phyloP scores from a whole-genome alignment of 768 basidiomycete genomes.

The Pleurotus citrinopileatus region DNA sequence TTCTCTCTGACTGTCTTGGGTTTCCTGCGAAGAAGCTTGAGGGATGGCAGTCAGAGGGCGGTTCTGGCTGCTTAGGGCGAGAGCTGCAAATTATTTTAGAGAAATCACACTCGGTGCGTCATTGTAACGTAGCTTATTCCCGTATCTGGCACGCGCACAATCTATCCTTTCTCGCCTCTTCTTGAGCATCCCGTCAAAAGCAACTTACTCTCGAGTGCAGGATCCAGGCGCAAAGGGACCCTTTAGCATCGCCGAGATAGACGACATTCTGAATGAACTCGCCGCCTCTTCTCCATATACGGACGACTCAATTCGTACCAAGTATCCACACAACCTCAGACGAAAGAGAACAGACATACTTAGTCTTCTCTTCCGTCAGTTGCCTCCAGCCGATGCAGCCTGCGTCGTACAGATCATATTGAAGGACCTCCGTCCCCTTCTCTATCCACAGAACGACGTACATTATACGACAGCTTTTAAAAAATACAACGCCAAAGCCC shows the following conservation, averaged over 20 bases:
- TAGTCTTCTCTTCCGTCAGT: constrained; percentile 51
- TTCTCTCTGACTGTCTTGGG: constrained; percentile 49
- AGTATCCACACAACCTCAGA: constrained; percentile 20
- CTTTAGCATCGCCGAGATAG: constrained; percentile 48
- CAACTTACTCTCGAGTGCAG: neutral
- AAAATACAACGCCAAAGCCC: constrained; percentile 54
- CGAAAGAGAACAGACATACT: constrained; percentile 39
- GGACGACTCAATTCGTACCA: constrained; percentile 38
- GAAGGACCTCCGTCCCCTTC: constrained; percentile 77
- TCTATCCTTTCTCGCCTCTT: no score
- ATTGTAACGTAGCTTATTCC: neutral
- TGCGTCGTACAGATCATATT: constrained; percentile 86
- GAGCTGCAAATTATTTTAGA: constrained; percentile 52
- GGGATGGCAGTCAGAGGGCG: constrained; percentile 38
- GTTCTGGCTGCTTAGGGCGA: constrained; percentile 67
- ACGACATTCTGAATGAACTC: constrained; percentile 70
- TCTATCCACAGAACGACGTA: constrained; percentile 61
- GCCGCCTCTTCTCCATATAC: constrained; percentile 67
- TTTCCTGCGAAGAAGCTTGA: constrained; percentile 27
- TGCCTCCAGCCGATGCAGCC: constrained; percentile 62
- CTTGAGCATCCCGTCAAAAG: neutral
- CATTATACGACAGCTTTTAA: constrained; percentile 50
- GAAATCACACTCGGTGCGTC: constrained; percentile 35
- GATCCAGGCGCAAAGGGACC: constrained; percentile 22
- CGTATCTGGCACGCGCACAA: neutral